These are phyloP conservation scores for Hypoxylon perforatum DNA, from an alignment of 495 filamentous ascomycete species.

Conservation along the genomic window DNA sequence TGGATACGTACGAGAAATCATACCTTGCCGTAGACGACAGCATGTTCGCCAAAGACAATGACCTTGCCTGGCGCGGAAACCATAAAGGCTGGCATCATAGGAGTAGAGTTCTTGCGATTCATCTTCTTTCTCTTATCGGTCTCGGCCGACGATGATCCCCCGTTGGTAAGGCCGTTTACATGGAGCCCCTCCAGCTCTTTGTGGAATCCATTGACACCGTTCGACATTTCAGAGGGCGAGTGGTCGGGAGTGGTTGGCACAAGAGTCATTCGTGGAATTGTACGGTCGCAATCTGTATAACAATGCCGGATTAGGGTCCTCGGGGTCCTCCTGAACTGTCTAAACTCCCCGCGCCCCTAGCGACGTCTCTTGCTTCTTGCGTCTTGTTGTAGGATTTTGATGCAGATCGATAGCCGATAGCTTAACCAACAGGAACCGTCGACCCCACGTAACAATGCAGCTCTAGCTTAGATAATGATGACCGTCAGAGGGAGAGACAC, in stretches of 20 bases:
- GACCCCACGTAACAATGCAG: slow-evolving; percentile 18
- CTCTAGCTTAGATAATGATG: slow-evolving; percentile 1
- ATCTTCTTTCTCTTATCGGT: slow-evolving; percentile 45
- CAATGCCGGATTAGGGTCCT: background rate
- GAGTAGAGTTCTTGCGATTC: slow-evolving; percentile 64
- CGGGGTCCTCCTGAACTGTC: background rate
- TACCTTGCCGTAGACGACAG: slow-evolving; percentile 94
- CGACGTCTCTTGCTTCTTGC: background rate
- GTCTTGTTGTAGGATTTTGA: slow-evolving; percentile 1
- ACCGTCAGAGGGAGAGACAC: background rate
- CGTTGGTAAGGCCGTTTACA: slow-evolving; percentile 35
- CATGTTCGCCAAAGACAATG: slow-evolving; percentile 96
- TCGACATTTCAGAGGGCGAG: slow-evolving; percentile 42
- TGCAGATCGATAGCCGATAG: background rate
- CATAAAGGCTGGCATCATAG: slow-evolving; percentile 89
- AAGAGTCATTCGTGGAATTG: slow-evolving; percentile 29
- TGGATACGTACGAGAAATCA: slow-evolving; percentile 15
- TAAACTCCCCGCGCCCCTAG: slow-evolving; percentile 9
- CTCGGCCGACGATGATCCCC: slow-evolving; percentile 31
- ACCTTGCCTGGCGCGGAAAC: slow-evolving; percentile 97
- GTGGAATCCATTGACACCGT: slow-evolving; percentile 49
- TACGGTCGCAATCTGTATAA: slow-evolving; percentile 7
- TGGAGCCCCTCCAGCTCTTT: slow-evolving; percentile 37
- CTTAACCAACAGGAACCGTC: background rate
- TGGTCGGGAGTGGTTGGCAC: slow-evolving; percentile 29